Percentiles rank a stretch among this genome's conserved stretches.
Conservation (phyloP, 257 asterid species). For the Lycium barbarum region DNA sequence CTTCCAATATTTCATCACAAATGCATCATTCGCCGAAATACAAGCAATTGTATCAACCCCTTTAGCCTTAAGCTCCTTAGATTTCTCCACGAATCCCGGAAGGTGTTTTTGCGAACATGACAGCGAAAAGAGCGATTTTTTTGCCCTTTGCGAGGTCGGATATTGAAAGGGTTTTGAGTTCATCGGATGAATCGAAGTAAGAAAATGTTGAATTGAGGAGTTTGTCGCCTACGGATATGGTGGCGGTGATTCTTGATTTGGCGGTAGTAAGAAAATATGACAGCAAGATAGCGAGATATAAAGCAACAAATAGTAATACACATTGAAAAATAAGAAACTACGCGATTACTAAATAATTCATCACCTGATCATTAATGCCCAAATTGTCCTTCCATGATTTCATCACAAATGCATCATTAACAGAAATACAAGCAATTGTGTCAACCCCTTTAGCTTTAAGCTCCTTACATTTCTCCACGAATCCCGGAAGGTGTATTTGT, state of each 20-base stretch:
- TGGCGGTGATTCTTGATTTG: slow-evolving; percentile 37
- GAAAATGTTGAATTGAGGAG: slow-evolving; percentile 85
- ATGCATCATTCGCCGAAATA: slow-evolving; percentile 86
- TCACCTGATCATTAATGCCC: slow-evolving; percentile 65
- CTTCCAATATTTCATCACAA: slow-evolving; percentile 42
- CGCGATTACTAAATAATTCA: slow-evolving; percentile 31
- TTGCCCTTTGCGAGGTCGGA: slow-evolving; percentile 78
- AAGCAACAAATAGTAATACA: too few species aligned
- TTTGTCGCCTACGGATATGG: slow-evolving; percentile 85
- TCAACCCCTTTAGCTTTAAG: slow-evolving; percentile 88
- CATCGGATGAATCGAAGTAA: slow-evolving; percentile 79
- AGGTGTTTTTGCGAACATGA: slow-evolving; percentile 94
- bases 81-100: slow-evolving; percentile 81
- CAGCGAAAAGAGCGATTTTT: slow-evolving; percentile 75
- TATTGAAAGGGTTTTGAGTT: slow-evolving; percentile 78
- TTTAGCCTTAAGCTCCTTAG: slow-evolving; percentile 77
- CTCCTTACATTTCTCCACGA: slow-evolving; percentile 71
- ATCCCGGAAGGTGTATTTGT: slow-evolving; percentile 90
- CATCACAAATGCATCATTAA: slow-evolving; percentile 93
- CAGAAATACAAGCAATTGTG: slow-evolving; percentile 84
- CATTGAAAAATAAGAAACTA: too few species aligned
- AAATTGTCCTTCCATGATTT: slow-evolving; percentile 88
- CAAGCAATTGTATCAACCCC: slow-evolving; percentile 90
- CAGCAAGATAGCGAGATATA: too few species aligned
- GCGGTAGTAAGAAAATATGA: neutral